Evolutionary conservation across 2,329 filamentous ascomycete species (phyloP).

Genomic region (Passalora sequoiae): DNA sequence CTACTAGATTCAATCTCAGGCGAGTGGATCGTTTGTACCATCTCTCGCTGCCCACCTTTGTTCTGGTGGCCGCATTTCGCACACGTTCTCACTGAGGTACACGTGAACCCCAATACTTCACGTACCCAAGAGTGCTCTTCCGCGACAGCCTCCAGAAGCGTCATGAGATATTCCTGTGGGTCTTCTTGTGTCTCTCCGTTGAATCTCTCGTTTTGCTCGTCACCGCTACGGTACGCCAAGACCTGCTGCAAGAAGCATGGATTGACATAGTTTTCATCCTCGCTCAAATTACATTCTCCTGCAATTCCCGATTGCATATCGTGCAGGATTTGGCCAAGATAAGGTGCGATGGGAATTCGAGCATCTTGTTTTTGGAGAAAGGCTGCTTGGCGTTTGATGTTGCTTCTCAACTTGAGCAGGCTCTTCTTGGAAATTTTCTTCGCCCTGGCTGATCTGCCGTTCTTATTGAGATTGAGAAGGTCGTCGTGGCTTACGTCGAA

Average conservation of each 20-base stretch:
- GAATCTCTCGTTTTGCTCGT: not conserved
- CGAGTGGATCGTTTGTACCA: not conserved
- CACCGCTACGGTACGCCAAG: slow-evolving; percentile 9
- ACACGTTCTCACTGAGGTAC: not conserved
- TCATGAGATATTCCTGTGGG: not conserved
- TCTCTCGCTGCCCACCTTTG: not conserved
- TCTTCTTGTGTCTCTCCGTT: not conserved
- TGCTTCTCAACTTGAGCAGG: not conserved
- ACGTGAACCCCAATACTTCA: not conserved
- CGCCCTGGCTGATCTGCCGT: not conserved
- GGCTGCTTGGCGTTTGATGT: not conserved
- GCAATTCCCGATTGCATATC: slow-evolving; percentile 8
- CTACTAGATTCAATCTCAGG: not conserved
- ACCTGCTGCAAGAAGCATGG: slow-evolving; percentile 17
- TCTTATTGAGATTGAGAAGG: not conserved
- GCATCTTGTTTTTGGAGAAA: not conserved
- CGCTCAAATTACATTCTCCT: not conserved
- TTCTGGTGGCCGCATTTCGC: not conserved
- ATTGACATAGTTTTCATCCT: not conserved
- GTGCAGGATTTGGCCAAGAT: slow-evolving; percentile 16
- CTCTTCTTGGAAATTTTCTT: not conserved
- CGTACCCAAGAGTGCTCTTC: not conserved
- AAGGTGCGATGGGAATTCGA: slow-evolving; percentile 10
- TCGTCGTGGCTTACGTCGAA: not conserved
- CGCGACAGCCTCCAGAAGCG: not conserved